These are phyloP conservation scores for Erysimum cheiranthoides DNA, from an alignment of 345 rosid species.

Conservation along the genomic window DNA sequence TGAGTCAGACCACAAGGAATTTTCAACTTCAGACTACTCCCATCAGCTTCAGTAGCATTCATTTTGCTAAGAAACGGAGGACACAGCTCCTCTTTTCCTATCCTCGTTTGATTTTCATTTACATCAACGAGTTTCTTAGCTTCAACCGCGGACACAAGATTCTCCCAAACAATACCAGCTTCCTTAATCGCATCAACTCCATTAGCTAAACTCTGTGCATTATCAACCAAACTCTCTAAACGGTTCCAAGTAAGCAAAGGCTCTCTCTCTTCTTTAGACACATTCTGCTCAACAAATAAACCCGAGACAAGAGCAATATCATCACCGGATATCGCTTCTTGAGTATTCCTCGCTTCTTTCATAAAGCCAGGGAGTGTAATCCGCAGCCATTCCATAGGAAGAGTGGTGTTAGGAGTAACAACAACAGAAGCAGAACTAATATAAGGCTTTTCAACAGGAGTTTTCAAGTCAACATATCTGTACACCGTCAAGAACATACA, in stretches of 20 bases:
- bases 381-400: conserved; percentile 81
- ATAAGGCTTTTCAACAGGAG: conserved; percentile 64
- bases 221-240: conserved; percentile 62
- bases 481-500: conserved; percentile 70
- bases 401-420: conserved; percentile 55
- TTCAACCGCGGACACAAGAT: conserved; percentile 72
- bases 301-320: conserved; percentile 46
- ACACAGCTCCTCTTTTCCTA: conserved; percentile 72
- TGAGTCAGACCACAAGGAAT: conserved; percentile 96
- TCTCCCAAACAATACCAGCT: conserved; percentile 87
- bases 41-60: conserved; percentile 69
- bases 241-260: conserved; percentile 83
- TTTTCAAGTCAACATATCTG: conserved; percentile 69
- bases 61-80: conserved; percentile 85
- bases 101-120: conserved; percentile 57
- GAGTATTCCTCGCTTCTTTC: conserved; percentile 61
- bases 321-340: conserved; percentile 66
- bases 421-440: conserved; percentile 45
- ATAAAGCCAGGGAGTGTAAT: conserved; percentile 59
- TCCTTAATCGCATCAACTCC: conserved; percentile 91
- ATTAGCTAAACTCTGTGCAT: conserved; percentile 67
- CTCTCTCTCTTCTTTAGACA: conserved; percentile 65
- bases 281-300: conserved; percentile 67
- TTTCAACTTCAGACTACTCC: conserved; percentile 56
- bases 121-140: conserved; percentile 60